Base-by-base conservation (phyloP, 768 basidiomycete species). In the Hebeloma cylindrosporum region DNA sequence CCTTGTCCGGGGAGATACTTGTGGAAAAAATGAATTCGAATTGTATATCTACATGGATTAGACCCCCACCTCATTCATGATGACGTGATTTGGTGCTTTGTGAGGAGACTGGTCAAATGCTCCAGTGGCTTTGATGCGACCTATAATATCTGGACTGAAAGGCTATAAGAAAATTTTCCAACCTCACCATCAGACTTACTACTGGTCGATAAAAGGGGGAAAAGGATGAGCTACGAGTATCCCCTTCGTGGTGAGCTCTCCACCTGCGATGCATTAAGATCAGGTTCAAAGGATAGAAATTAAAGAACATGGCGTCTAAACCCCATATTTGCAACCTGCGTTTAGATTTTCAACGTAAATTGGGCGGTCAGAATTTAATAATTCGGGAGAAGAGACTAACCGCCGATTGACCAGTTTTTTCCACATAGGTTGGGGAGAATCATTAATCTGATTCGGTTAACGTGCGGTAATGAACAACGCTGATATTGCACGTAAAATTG, bases 1-100 rank as follows among this genome's bases (percentile, higher is more conserved):
- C 95, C 94, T 69, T 96, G 92, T 1, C 88, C 90, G 6, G 91
- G 78, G 13, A 81, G 74, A 64, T 97, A 97, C 82, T 88, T 30
- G 17, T 30, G 42, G 27, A 43, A 42, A 39, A 27, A 23, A 32
- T 50, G n/a, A n/a, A n/a, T n/a, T n/a, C n/a, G n/a, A n/a, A n/a
- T n/a, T n/a, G n/a, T n/a, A n/a, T n/a, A n/a, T n/a, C n/a, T n/a
- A n/a, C n/a, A n/a, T n/a, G n/a, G n/a, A n/a, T n/a, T n/a, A n/a
- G n/a, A n/a, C n/a, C 54, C 69, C 48, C 51, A 83, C 85, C 73
- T 95, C 89, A 61, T 93, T 93, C 56, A 95, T 71, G 46, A 94
- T 85, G 48, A 96, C 72, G 66, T 97, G 93, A 68, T 96, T 97
- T 7, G 92, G 89, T 26, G 65, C 71, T 11, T 72, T 70, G 56